phyloP scores from a whole-genome alignment of 192 early-diverging fungal genomes.

The Umbelopsis sp. region DNA sequence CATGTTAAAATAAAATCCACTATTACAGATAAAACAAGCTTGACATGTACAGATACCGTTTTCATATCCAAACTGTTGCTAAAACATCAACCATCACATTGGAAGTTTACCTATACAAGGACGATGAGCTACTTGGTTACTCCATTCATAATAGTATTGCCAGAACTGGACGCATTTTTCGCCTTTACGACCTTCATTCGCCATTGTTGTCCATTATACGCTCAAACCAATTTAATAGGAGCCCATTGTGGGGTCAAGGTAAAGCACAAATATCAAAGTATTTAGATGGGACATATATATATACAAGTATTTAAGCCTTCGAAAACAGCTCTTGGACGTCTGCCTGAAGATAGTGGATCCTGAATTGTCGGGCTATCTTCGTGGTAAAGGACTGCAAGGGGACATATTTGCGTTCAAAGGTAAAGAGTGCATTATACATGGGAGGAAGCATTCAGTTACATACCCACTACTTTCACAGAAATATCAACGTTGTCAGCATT shows the following conservation, averaged over 20 bases:
- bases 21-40: not conserved
- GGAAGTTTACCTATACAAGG: constrained; percentile 82
- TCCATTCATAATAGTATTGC: constrained; percentile 90
- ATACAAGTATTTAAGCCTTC: constrained; percentile 16
- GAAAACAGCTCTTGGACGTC: constrained; percentile 76
- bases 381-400: constrained; percentile 69
- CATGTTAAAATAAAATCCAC: not conserved
- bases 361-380: constrained; percentile 69
- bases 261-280: not conserved
- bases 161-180: constrained; percentile 90
- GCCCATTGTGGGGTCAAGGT: constrained; percentile 90
- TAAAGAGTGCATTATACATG: constrained; percentile 14
- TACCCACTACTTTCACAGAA: constrained; percentile 43
- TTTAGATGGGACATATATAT: not conserved
- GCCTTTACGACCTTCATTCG: constrained; percentile 87
- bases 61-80: not conserved
- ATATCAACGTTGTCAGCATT: constrained; percentile 91
- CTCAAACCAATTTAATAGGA: constrained; percentile 85
- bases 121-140: constrained; percentile 94
- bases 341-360: constrained; percentile 79
- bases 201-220: constrained; percentile 89
- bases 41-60: not conserved
- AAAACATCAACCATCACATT: not conserved
- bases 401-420: constrained; percentile 90
- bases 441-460: too few species aligned